Conservation (phyloP, 352 stramenopile genomes). For the Thalassiosira sp. region DNA sequence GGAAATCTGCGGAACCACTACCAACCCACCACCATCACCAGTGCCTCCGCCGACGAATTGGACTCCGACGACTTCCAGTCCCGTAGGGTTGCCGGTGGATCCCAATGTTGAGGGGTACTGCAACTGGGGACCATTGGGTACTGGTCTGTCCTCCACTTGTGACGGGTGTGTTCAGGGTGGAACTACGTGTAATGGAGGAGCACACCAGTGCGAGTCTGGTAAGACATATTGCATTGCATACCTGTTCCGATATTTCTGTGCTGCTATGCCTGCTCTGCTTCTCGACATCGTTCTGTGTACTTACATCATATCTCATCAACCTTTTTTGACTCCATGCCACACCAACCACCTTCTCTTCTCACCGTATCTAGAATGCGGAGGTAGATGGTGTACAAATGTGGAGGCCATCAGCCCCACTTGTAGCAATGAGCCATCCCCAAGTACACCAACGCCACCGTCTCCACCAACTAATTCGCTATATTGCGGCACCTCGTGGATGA, state of each 20-base stretch:
- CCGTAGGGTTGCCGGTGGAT: neutral
- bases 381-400: slow-evolving; percentile 19
- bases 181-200: slow-evolving; percentile 35
- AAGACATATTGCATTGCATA: no score
- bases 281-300: no score
- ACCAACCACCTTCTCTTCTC: no score
- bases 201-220: slow-evolving; percentile 26
- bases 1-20: neutral
- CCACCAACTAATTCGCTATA: slow-evolving; percentile 3
- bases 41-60: neutral
- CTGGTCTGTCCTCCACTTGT: slow-evolving; percentile 28
- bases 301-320: slow-evolving; percentile 1
- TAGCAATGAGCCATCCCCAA: slow-evolving; percentile 8
- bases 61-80: neutral
- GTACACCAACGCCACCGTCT: slow-evolving; percentile 13
- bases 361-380: slow-evolving; percentile 2
- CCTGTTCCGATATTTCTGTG: neutral
- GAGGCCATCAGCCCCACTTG: neutral
- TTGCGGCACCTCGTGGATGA: neutral
- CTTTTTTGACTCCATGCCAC: neutral
- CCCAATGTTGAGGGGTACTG: neutral
- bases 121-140: slow-evolving; percentile 29
- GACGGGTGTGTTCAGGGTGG: slow-evolving; percentile 38
- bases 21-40: neutral
- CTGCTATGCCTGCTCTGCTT: neutral